Evolutionary conservation across 306 rosid genomes (phyloP), one percentile per base, ranked within the genome.

Genomic region (Quercus berberidifolia): DNA sequence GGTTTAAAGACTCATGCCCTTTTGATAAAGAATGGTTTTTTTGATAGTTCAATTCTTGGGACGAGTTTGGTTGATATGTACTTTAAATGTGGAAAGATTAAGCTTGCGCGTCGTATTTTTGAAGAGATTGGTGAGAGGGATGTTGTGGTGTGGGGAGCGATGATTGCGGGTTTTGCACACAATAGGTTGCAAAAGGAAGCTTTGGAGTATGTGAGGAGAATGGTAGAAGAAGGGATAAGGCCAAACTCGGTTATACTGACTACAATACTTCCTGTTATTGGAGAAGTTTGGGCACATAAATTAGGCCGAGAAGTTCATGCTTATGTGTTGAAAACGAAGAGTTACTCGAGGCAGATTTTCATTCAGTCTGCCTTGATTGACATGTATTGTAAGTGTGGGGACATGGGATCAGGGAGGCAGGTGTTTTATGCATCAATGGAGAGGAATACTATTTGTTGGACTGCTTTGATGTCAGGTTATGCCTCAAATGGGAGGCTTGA

Each of bases 311-410:
- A 91, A 84, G 80, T 83, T 68, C 98, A 93, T 84, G 98, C 93
- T 21, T 91, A 83, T 79, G 90, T 87, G 19, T n/a, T 93, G 77
- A 93, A 91, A 79, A 82, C 90, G 1, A 90, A 87, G 78, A 74
- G 87, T 7, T 93, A 90, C 67, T 73, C 85, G 1, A 87, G 64
- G 84, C 90, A 79, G 76, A 83, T 86, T 23, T 87, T 86, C 19
- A 78, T 93, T 82, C 94, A 90, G 57, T 90, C 94, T 73, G 91
- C 91, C 13, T 87, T 93, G 88, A 90, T 90, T 83, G 97, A 93
- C 77, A 93, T 93, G 98, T 93, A 93, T 79, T 86, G 92, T 82
- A 93, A 93, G 79, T 93, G 98, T 18, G 93, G 94, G 70, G 93
- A 91, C 79, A 74, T 93, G 60, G 84, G 84, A 52, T 88, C 89